These are phyloP conservation scores for Rhodomyrtus psidioides DNA, from an alignment of 441 rosid genomes.

Conservation along the genomic window DNA sequence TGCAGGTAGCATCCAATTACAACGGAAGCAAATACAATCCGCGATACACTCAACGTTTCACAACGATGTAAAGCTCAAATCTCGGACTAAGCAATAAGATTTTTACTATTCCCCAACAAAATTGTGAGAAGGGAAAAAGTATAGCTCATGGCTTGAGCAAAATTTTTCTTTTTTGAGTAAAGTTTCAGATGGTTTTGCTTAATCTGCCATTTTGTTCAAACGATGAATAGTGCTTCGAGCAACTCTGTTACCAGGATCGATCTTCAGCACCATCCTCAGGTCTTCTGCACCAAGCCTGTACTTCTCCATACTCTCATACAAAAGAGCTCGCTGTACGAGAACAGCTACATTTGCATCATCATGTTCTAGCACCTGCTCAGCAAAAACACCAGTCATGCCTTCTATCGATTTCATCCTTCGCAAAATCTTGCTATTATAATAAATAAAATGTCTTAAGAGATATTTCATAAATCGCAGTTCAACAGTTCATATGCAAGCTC, in stretches of 20 bases:
- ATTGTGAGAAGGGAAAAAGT: background rate
- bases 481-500: background rate
- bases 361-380: conserved; percentile 58
- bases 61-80: conserved; percentile 6
- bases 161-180: background rate
- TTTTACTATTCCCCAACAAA: conserved; percentile 10
- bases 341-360: conserved; percentile 58
- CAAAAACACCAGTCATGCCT: background rate
- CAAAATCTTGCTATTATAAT: background rate
- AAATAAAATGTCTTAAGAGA: background rate
- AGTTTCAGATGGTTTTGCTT: conserved; percentile 6
- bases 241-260: conserved; percentile 72
- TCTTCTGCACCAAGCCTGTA: conserved; percentile 96
- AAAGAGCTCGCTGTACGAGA: conserved; percentile 85
- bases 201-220: conserved; percentile 67
- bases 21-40: conserved; percentile 1
- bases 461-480: background rate
- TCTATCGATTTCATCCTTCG: background rate
- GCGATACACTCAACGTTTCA: conserved; percentile 7
- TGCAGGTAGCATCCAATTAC: background rate
- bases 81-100: conserved; percentile 3
- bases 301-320: conserved; percentile 95
- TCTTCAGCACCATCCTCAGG: conserved; percentile 73
- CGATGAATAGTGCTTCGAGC: conserved; percentile 95
- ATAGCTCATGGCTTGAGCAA: background rate